phyloP scores from a whole-genome alignment of 495 filamentous ascomycete species.

The Alectoria sarmentosa region DNA sequence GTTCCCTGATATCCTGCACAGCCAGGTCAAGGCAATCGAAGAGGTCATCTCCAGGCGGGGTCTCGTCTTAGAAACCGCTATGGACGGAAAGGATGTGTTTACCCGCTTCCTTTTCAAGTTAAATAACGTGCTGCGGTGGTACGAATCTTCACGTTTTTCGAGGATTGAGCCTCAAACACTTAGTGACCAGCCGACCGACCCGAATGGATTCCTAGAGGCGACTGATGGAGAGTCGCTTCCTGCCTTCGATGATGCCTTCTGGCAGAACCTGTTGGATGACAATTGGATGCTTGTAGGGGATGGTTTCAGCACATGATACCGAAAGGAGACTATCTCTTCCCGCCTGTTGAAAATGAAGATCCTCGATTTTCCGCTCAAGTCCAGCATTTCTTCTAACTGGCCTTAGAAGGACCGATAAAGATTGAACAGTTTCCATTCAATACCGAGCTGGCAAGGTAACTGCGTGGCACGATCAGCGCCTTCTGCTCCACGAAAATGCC shows the following conservation, averaged over 20 bases:
- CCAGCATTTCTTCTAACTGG: too few relatives aligned
- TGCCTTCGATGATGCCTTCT: not conserved
- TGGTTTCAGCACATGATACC: not conserved
- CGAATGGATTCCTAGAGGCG: not conserved
- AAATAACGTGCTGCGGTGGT: not conserved
- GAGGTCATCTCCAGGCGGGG: not conserved
- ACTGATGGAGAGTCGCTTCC: not conserved
- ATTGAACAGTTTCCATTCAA: too few relatives aligned
- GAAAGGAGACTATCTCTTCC: too few relatives aligned
- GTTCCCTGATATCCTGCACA: not conserved
- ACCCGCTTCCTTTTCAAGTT: not conserved
- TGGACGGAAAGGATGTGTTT: not conserved
- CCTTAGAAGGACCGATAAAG: too few relatives aligned
- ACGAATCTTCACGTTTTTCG: not conserved
- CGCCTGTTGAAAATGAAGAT: too few relatives aligned
- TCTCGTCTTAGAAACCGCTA: not conserved
- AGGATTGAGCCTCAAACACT: not conserved
- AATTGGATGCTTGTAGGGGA: slow-evolving; percentile 1
- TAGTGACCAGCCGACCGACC: not conserved
- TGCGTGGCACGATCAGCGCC: too few relatives aligned
- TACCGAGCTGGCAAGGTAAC: too few relatives aligned
- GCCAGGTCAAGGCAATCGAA: not conserved
- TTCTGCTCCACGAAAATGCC: too few relatives aligned
- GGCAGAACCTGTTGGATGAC: not conserved
- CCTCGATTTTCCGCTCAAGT: too few relatives aligned